Percentiles rank a stretch among this genome's conserved stretches.
These are phyloP conservation scores for Ophiostoma sp. DNA, from an alignment of 2,329 filamentous ascomycete genomes.

Conservation along the genomic window DNA sequence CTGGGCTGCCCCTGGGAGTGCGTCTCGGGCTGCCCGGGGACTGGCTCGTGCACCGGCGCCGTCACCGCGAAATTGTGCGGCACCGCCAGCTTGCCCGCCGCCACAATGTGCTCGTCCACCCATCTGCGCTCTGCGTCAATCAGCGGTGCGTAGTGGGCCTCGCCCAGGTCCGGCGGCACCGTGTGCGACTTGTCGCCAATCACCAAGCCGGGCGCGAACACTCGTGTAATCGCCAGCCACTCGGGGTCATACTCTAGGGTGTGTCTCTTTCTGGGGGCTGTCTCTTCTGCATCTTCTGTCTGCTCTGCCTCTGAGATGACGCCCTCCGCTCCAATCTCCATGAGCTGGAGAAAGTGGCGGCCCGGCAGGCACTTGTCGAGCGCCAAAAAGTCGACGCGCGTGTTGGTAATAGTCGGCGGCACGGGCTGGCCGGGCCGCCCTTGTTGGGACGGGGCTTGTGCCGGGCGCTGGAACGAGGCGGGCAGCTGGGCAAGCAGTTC, in stretches of 20 bases:
- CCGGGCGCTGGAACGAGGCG: slow-evolving; percentile 56
- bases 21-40: slow-evolving; percentile 42
- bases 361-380: slow-evolving; percentile 84
- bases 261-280: slow-evolving; percentile 33
- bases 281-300: slow-evolving; percentile 17
- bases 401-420: slow-evolving; percentile 70
- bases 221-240: slow-evolving; percentile 89
- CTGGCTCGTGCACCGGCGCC: slow-evolving; percentile 62
- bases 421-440: slow-evolving; percentile 53
- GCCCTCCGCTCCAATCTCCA: slow-evolving; percentile 47
- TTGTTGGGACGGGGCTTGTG: slow-evolving; percentile 23
- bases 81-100: slow-evolving; percentile 56
- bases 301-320: slow-evolving; percentile 24
- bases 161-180: slow-evolving; percentile 57
- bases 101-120: slow-evolving; percentile 71
- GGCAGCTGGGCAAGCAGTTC: slow-evolving; percentile 69
- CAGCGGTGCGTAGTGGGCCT: slow-evolving; percentile 60
- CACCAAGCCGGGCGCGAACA: slow-evolving; percentile 61
- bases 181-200: slow-evolving; percentile 56
- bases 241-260: slow-evolving; percentile 79
- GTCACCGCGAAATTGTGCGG: slow-evolving; percentile 74
- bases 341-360: slow-evolving; percentile 75
- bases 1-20: slow-evolving; percentile 54
- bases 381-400: slow-evolving; percentile 74
- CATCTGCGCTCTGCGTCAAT: slow-evolving; percentile 70